phyloP scores from a whole-genome alignment of 1,139 yeast genomes.

The Blastobotrys niveus region DNA sequence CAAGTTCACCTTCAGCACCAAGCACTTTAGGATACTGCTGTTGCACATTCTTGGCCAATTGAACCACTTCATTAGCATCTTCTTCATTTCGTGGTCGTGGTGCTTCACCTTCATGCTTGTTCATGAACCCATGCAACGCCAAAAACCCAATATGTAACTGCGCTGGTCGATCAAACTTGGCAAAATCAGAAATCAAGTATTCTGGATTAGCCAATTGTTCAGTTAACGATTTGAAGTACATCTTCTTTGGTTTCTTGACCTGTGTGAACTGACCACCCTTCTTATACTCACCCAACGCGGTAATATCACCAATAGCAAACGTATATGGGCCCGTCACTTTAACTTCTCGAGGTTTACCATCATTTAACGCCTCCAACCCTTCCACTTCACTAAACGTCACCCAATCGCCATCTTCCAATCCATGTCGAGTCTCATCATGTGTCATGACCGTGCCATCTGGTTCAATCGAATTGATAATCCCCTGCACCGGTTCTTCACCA shows the following conservation, averaged over 20 bases:
- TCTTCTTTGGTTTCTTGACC: conserved; percentile 71
- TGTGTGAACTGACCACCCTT: conserved; percentile 90
- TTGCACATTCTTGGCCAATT: conserved; percentile 56
- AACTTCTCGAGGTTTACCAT: conserved; percentile 65
- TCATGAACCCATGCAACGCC: conserved; percentile 72
- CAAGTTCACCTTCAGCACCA: conserved; percentile 52
- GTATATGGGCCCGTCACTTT: conserved; percentile 93
- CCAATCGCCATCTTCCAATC: conserved; percentile 84
- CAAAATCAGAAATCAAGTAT: conserved; percentile 74
- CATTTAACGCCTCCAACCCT: conserved; percentile 60
- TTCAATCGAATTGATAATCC: conserved; percentile 85
- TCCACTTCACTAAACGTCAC: conserved; percentile 85
- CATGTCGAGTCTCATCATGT: conserved; percentile 88
- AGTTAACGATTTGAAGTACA: conserved; percentile 58
- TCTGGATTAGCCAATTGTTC: conserved; percentile 75
- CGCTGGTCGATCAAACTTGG: conserved; percentile 86
- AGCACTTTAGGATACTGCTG: conserved; percentile 52
- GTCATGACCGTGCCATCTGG: conserved; percentile 86
- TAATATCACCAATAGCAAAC: conserved; percentile 56
- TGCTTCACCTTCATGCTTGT: conserved; percentile 53
- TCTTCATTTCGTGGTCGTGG: conserved; percentile 74
- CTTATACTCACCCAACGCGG: conserved; percentile 57
- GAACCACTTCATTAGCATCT: conserved; percentile 66
- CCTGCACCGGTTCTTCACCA: conserved; percentile 88
- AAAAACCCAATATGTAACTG: conserved; percentile 90